A percentile compares a stretch with the other conserved stretches of the same genome.
Conservation (phyloP, 2,329 filamentous ascomycete species). For the Coleophoma eucalyptorum region DNA sequence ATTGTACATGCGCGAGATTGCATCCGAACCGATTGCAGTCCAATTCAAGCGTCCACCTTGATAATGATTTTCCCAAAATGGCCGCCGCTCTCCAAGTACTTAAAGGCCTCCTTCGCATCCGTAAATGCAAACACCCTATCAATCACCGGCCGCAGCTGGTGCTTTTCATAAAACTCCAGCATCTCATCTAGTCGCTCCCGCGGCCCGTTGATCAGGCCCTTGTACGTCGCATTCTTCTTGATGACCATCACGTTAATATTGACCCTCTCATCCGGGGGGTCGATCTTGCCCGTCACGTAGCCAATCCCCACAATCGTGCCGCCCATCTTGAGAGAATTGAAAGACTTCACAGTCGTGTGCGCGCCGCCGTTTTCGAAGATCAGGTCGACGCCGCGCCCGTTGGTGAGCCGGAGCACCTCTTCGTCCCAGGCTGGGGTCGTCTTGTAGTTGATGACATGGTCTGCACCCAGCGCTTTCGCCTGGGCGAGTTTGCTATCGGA, state of each 20-base stretch:
- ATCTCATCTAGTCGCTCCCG: not conserved
- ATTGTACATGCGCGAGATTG: no score
- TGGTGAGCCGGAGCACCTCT: constrained; percentile 41
- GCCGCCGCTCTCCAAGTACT: no score
- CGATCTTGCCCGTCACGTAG: constrained; percentile 44
- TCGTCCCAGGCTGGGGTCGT: constrained; percentile 48
- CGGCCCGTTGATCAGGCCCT: not conserved
- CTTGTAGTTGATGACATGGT: constrained; percentile 50
- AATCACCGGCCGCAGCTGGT: not conserved
- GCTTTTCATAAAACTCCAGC: not conserved
- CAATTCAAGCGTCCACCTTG: no score
- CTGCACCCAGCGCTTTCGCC: constrained; percentile 33
- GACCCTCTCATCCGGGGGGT: constrained; percentile 44
- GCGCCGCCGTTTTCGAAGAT: constrained; percentile 53
- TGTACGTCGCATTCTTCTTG: constrained; percentile 19
- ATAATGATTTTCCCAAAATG: no score
- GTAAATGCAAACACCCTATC: not conserved
- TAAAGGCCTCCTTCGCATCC: not conserved
- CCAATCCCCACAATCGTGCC: constrained; percentile 46
- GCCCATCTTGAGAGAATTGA: constrained; percentile 46
- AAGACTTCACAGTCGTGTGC: constrained; percentile 44
- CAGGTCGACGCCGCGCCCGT: constrained; percentile 43
- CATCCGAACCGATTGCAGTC: no score
- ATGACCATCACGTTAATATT: constrained; percentile 52
- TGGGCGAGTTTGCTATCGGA: not conserved